Evolutionary conservation across 2,329 filamentous ascomycete species (phyloP).

Genomic region (Chaetomium sp.): DNA sequence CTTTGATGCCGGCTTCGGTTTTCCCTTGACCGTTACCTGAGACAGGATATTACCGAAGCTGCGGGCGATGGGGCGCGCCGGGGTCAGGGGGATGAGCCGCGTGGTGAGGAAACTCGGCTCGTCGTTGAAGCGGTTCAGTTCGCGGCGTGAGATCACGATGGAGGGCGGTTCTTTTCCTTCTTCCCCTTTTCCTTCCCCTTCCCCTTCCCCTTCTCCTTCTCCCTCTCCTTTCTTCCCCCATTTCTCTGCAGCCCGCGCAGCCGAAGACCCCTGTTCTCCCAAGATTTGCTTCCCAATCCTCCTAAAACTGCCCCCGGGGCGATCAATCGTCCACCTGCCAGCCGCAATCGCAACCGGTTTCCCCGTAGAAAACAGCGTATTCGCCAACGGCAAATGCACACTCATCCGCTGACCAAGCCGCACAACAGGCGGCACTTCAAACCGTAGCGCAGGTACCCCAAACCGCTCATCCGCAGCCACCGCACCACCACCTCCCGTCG

Average conservation of each 20-base stretch:
- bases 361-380: conserved; percentile 71
- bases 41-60: conserved; percentile 76
- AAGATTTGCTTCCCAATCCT: too few species aligned
- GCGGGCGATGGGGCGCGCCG: conserved; percentile 53
- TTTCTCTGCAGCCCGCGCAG: too few species aligned
- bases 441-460: conserved; percentile 24
- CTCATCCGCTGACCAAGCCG: conserved; percentile 24
- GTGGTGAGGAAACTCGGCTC: conserved; percentile 16
- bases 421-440: conserved; percentile 28
- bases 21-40: conserved; percentile 46
- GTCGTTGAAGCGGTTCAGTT: not conserved
- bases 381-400: conserved; percentile 61
- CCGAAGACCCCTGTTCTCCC: too few species aligned
- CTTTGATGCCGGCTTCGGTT: conserved; percentile 55
- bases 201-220: too few species aligned
- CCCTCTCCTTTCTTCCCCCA: too few species aligned
- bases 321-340: conserved; percentile 32
- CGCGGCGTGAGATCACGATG: conserved; percentile 7
- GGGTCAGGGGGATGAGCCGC: conserved; percentile 57
- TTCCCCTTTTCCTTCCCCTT: too few species aligned
- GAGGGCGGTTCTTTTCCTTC: not conserved
- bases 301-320: too few species aligned
- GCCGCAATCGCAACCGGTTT: conserved; percentile 51
- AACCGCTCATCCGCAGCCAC: too few species aligned
- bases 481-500: too few species aligned